These are phyloP conservation scores for Selenicereus undatus DNA, from an alignment of 148 eudicot species.

Conservation along the genomic window DNA sequence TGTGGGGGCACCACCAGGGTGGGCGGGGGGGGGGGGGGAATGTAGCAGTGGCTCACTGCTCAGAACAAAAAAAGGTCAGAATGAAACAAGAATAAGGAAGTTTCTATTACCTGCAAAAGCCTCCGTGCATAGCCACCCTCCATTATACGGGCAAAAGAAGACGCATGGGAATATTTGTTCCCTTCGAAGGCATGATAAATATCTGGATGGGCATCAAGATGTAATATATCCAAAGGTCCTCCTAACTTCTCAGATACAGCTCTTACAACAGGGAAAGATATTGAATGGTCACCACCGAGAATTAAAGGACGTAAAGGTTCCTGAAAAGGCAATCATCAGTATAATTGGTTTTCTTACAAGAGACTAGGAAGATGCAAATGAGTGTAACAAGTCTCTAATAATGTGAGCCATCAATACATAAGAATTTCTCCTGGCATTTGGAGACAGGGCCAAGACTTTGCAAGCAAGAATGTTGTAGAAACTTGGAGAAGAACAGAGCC, in stretches of 20 bases:
- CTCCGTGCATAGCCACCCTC: constrained; percentile 96
- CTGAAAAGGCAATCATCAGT: constrained; percentile 36
- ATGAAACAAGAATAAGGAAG: constrained; percentile 9
- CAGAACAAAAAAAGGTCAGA: background rate
- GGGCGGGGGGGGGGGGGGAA: too few species aligned
- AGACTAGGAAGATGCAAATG: background rate
- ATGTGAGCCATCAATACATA: constrained; percentile 1
- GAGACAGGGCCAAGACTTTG: background rate
- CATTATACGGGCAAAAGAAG: constrained; percentile 97
- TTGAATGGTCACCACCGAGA: constrained; percentile 96
- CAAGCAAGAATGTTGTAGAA: background rate
- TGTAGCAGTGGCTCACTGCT: background rate
- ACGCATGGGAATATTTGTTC: constrained; percentile 90
- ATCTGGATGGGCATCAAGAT: constrained; percentile 98
- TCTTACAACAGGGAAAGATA: constrained; percentile 84
- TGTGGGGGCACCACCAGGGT: too few species aligned
- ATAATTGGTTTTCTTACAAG: background rate
- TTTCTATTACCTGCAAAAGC: constrained; percentile 65
- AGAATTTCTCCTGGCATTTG: background rate
- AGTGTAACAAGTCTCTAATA: background rate
- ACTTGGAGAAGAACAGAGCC: background rate
- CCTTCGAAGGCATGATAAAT: constrained; percentile 88
- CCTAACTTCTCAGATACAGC: constrained; percentile 98
- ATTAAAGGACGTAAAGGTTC: constrained; percentile 84
- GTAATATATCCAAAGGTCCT: constrained; percentile 89